Evolutionary conservation across 176 grass and related monocot genomes (phyloP).

Genomic region (Oryza nivara): DNA sequence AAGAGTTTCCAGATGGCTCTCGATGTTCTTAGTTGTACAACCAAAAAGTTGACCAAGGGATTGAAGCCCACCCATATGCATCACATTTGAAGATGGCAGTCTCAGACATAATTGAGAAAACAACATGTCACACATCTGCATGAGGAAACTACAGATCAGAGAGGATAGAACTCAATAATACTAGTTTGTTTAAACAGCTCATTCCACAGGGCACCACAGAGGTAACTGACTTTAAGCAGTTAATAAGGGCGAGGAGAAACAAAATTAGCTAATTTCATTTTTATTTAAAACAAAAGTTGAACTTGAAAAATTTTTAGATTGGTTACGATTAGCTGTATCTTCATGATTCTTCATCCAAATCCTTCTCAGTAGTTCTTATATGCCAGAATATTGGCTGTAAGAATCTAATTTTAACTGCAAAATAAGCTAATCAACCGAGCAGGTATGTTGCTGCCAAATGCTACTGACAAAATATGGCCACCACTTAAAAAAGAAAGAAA

Average conservation of each 20-base stretch:
- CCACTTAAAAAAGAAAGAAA: neutral
- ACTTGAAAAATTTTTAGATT: slow-evolving; percentile 4
- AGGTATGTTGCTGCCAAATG: slow-evolving; percentile 5
- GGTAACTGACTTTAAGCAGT: neutral
- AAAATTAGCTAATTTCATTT: neutral
- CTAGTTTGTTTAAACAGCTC: neutral
- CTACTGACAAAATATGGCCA: neutral
- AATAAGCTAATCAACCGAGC: slow-evolving; percentile 12
- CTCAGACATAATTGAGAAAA: slow-evolving; percentile 92
- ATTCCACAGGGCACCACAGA: neutral
- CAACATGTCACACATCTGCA: slow-evolving; percentile 95
- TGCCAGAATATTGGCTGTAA: neutral
- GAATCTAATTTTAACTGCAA: neutral
- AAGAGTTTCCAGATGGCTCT: slow-evolving; percentile 52
- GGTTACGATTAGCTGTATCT: neutral
- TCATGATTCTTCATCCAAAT: neutral
- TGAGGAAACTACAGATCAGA: slow-evolving; percentile 31
- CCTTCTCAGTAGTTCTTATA: slow-evolving; percentile 3
- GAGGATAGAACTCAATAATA: slow-evolving; percentile 3
- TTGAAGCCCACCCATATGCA: slow-evolving; percentile 59
- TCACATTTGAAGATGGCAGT: slow-evolving; percentile 59
- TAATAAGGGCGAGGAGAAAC: slow-evolving; percentile 7
- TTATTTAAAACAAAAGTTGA: slow-evolving; percentile 7
- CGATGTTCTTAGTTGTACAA: slow-evolving; percentile 55
- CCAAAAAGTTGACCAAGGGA: slow-evolving; percentile 73